Base-by-base conservation (phyloP, 495 filamentous ascomycete species). In the Neurospora hispaniola region DNA sequence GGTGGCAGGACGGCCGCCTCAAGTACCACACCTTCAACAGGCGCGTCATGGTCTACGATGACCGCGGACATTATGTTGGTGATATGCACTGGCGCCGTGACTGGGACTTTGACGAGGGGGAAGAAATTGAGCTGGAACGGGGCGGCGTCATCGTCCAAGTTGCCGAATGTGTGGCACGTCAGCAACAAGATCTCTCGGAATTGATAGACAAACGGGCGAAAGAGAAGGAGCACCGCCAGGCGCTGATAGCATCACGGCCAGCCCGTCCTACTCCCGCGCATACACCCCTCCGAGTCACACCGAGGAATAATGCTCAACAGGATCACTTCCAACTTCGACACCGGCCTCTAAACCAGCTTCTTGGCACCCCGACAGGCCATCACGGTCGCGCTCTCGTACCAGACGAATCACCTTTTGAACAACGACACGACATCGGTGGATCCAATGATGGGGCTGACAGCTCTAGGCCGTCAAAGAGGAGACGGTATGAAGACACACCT, bases 1-100 rank as follows among this genome's bases (percentile, higher is more conserved):
- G 92, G 68, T 98, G 94, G 94, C 92, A 95, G 75, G 94, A 98
- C 90, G 94, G 94, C 54, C 89, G 90, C 66, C 86, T 97, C 41
- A 89, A 90, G 70, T 97, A 89, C 78, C 94, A 98, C 79, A 92
- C 92, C 2, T 96, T 96, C 86, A 98, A 98, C 82, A 93, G 90
- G 75, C 89, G 94, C 5, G 84, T 94, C 46, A 97, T 98, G 94
- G 92, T 96, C 27, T 95, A 95, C 76, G 94, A 98, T 78, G 89
- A 89, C 18, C 82, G 85, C 20, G 87, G 92, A 0, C 93, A 96
- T 80, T 92, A 90, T 74, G 85, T 97, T 39, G 94, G 94, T 10
- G 94, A 98, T 77, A 88, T 88, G 38, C 93, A 97, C 78, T 96
- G 92, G 92, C 88, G 88, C 46, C 86, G 90, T 27, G 85, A 86